Conservation (phyloP, 805 yeast genomes). For the Candida maris region DNA sequence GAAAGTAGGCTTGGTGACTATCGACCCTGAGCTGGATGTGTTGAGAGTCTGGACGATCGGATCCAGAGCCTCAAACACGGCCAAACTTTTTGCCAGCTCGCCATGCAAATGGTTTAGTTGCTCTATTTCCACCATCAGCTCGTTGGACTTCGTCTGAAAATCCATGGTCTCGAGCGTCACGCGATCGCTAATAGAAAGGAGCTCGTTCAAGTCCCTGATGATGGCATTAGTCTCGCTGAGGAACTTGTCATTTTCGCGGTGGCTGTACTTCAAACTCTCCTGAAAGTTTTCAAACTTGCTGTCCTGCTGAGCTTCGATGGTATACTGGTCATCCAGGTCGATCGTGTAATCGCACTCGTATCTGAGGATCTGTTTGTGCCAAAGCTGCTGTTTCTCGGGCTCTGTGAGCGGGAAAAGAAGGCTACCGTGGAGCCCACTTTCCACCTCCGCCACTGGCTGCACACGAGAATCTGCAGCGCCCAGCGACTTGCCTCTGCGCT, state of each 20-base stretch:
- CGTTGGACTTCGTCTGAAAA: slow-evolving; percentile 56
- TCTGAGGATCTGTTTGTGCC: slow-evolving; percentile 35
- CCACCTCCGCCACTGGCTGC: too few relatives aligned
- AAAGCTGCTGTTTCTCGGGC: slow-evolving; percentile 33
- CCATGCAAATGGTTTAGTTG: slow-evolving; percentile 39
- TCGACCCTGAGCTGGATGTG: slow-evolving; percentile 58
- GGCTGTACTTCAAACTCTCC: slow-evolving; percentile 29
- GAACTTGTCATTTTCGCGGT: slow-evolving; percentile 34
- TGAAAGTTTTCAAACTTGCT: slow-evolving; percentile 35
- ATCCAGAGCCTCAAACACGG: slow-evolving; percentile 68
- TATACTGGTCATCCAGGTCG: slow-evolving; percentile 37
- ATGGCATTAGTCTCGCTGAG: slow-evolving; percentile 44
- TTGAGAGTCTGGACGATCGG: slow-evolving; percentile 65
- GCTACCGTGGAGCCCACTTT: neutral
- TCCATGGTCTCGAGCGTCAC: slow-evolving; percentile 61
- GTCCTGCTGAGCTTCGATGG: slow-evolving; percentile 36
- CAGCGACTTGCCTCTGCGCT: slow-evolving; percentile 13
- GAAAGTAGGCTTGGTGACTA: slow-evolving; percentile 60
- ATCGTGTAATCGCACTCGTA: slow-evolving; percentile 42
- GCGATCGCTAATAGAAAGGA: slow-evolving; percentile 50
- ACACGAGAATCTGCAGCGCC: neutral
- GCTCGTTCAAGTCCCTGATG: slow-evolving; percentile 40
- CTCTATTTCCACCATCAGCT: slow-evolving; percentile 44
- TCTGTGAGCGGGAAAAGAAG: slow-evolving; percentile 36
- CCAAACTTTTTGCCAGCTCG: slow-evolving; percentile 47